Evolutionary conservation across 352 stramenopile species (phyloP), one percentile per base, ranked within the genome.

Genomic region (Phytopythium aichiense): DNA sequence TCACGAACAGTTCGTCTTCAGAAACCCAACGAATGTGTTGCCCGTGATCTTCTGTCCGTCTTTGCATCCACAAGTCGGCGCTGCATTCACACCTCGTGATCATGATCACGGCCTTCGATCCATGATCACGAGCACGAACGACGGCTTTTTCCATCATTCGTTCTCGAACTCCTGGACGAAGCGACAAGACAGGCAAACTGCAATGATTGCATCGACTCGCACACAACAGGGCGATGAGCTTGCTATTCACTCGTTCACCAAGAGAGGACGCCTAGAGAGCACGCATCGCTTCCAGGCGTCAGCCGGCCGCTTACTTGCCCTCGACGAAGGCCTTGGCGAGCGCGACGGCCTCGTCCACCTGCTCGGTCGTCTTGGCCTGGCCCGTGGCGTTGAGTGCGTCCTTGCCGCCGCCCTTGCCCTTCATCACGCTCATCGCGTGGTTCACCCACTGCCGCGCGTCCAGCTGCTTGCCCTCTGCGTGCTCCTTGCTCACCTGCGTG

Each of bases 341-440:
- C 54, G 65, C 67, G 25, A 94, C 66, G 23, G 83, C 82, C 50
- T 91, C 77, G 56, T 90, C 77, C 0, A 88, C 69, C 42, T 89
- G 77, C 20, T 92, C 82, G 22, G 76, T 67, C 20, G 79, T 91
- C 74, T 94, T 94, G 65, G 85, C 85, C 66, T 94, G 85, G 33
- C 85, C 85, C 1, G 83, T 91, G 16, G 85, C 82, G 56, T 88
- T 88, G 28, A 84, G 60, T 7, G 77, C 76, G 56, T 89, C 77
- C 88, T 98, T 98, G 68, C 96, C 96, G 50, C 96, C 95, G 69
- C 96, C 96, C 73, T 98, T 98, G 66, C 95, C 97, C 65, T 91
- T 96, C 76, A 97, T 97, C 57, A 81, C 76, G 48, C 87, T 76
- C 65, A 98, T 90, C 16, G 95, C 85, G 58, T 89, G 76, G 62